Evolutionary conservation across 2,329 filamentous ascomycete genomes (phyloP).

Genomic region (Talaromyces rugulosus): DNA sequence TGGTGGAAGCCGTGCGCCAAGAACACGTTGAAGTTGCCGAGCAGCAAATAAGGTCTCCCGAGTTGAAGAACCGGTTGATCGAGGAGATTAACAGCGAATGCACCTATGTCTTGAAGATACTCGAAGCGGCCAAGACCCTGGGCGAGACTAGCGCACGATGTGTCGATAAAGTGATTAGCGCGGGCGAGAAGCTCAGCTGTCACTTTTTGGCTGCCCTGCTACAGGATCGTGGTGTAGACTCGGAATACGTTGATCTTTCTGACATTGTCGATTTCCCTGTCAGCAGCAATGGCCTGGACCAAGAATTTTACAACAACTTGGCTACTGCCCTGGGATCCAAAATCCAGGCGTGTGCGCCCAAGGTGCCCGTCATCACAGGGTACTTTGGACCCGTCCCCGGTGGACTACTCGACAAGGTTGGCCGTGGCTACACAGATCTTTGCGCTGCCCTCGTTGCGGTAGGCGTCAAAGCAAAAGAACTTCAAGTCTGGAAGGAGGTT

Average conservation of each 20-base stretch:
- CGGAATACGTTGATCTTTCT: constrained; percentile 85
- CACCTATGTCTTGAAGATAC: constrained; percentile 70
- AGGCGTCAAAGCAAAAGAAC: constrained; percentile 76
- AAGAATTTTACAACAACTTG: constrained; percentile 66
- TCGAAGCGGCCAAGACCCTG: constrained; percentile 58
- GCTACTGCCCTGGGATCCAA: constrained; percentile 59
- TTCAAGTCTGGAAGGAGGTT: constrained; percentile 99
- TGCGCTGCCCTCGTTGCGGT: constrained; percentile 91
- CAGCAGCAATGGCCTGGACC: constrained; percentile 55
- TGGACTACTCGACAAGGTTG: constrained; percentile 84
- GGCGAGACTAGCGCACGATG: constrained; percentile 71
- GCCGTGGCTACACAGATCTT: constrained; percentile 92
- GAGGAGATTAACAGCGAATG: constrained; percentile 74
- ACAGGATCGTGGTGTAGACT: constrained; percentile 73
- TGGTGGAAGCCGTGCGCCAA: constrained; percentile 74
- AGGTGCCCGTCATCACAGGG: constrained; percentile 78
- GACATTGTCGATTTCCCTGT: constrained; percentile 68
- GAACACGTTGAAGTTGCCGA: constrained; percentile 76
- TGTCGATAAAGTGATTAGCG: constrained; percentile 85
- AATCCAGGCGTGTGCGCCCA: constrained; percentile 60
- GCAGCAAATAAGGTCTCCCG: constrained; percentile 55
- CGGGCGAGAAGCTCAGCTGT: constrained; percentile 94
- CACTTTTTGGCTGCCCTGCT: constrained; percentile 82
- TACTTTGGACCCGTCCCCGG: constrained; percentile 94
- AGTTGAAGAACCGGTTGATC: constrained; percentile 57